These are phyloP conservation scores for Blastocystis sp. DNA, from an alignment of 352 stramenopile species.

Conservation along the genomic window DNA sequence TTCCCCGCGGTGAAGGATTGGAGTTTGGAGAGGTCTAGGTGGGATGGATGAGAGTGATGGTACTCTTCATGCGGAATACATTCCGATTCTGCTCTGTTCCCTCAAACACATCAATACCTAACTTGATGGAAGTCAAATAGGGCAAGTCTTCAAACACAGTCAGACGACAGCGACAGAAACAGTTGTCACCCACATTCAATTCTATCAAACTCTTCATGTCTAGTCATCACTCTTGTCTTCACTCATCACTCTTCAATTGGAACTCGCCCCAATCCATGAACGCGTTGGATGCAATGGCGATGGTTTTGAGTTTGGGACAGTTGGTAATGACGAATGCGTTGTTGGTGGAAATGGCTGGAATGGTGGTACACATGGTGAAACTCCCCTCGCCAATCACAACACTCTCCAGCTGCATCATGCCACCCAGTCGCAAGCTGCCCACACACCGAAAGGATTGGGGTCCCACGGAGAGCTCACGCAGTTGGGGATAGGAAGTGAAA, in stretches of 20 bases:
- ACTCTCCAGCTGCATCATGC: not conserved
- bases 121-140: not conserved
- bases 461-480: not conserved
- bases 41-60: too few relatives aligned
- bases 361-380: not conserved
- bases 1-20: not conserved
- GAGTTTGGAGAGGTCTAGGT: too few relatives aligned
- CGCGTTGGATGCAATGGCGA: not conserved
- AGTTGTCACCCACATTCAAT: not conserved
- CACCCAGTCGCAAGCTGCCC: not conserved
- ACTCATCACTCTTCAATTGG: not conserved
- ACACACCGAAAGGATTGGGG: not conserved
- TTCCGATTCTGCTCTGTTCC: too few relatives aligned
- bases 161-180: not conserved
- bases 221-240: not conserved
- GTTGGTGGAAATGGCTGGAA: not conserved
- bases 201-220: not conserved
- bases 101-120: too few relatives aligned
- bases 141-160: not conserved
- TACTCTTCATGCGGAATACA: too few relatives aligned
- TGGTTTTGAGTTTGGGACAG: not conserved
- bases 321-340: not conserved
- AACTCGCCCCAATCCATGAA: not conserved
- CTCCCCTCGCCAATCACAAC: not conserved
- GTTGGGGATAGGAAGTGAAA: not conserved